Base-by-base conservation (phyloP, 2,329 filamentous ascomycete genomes). In the Paraconiothyrium sp. region DNA sequence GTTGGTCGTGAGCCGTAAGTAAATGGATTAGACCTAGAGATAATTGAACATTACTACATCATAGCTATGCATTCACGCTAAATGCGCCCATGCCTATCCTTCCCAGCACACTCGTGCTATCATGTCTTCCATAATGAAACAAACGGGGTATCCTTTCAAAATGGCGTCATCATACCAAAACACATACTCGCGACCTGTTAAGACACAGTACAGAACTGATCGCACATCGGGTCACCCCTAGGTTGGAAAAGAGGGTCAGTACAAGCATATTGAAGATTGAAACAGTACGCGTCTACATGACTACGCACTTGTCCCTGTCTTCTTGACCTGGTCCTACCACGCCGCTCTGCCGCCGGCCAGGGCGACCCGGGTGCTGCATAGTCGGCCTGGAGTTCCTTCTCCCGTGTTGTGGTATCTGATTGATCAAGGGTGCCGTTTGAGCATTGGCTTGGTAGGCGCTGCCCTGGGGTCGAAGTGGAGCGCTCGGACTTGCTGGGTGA, bases 401-500 rank as follows among this genome's bases (percentile, higher is more conserved):
- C 14, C 70, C 69, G 1, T 47, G 46, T 8, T 59, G 51, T 22
- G 52, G 52, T 1, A 27, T 62, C 63, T 11, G 67, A 59, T n/a
- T 58, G 62, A 16, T 58, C 62, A 16, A 5, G 11, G 67, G 68
- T 7, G 66, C 32, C 4, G 58, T 58, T 3, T 61, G 54, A 48
- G 32, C 54, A 34, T 63, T 73, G 20, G 51, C 60, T 16, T 71
- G 69, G 30, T 76, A 74, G 8, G 75, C 72, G 54, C 70, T 72
- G 3, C 69, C 68, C 35, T 67, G 72, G 1, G 63, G 64, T n/a
- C 69, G 60, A 9, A 74, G 67, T 59, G 61, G 77, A 41, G 72
- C 73, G 43, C 57, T 67, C 0, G 81, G 72, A 58, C 81, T 81
- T 1, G 80, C 72, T 0, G 82, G 84, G 65, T 83, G 82, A 54